Base-by-base conservation (phyloP, 768 basidiomycete species). In the Russula virescens region DNA sequence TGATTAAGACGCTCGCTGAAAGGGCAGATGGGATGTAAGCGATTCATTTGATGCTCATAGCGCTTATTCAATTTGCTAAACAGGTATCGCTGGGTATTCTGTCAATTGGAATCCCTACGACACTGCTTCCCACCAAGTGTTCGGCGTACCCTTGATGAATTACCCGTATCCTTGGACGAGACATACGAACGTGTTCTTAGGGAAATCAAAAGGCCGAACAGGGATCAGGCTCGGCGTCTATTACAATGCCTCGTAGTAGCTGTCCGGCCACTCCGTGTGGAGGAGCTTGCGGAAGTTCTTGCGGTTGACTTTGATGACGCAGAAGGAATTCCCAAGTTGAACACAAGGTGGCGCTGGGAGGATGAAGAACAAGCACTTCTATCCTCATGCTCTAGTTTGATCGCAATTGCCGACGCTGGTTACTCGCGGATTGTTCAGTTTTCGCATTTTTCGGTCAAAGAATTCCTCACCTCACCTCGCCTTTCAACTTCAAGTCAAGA, bases 11-110 rank as follows among this genome's bases (percentile, higher is more conserved):
- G 2, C 59, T 60, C 18, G 40, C 61, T 7, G 45, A 42, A 31
- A 62, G 51, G 21, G 61, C 61, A 0, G 40, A 62, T 28, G 61
- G 61, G 11, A 57, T 62, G 61, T 62, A 47, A 53, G 61, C 7
- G 5, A 28, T 18, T 45, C 0, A 10, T 16, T 25, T 14, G 6
- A 19, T n/a, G 5, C 11, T 18, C 10, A 19, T 34, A 2, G 16
- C 43, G 0, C 11, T n/a, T 16, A 16, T 50, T 23, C 26, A 31
- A 18, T 1, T 18, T 23, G 26, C 25, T 5, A 18, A 56, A 21
- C 38, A 56, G 61, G 61, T 62, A 50, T 34, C 35, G 54, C 3
- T 62, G 45, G 42, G 47, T 18, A 8, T 38, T 23, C 26, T 56
- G 47, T 18, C 42, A 62, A 26, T 35, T 62, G 21, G 47, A 62